A percentile compares a stretch with the other conserved stretches of the same genome.
These are phyloP conservation scores for Lavandula angustifolia DNA, from an alignment of 257 asterid species.

Conservation along the genomic window DNA sequence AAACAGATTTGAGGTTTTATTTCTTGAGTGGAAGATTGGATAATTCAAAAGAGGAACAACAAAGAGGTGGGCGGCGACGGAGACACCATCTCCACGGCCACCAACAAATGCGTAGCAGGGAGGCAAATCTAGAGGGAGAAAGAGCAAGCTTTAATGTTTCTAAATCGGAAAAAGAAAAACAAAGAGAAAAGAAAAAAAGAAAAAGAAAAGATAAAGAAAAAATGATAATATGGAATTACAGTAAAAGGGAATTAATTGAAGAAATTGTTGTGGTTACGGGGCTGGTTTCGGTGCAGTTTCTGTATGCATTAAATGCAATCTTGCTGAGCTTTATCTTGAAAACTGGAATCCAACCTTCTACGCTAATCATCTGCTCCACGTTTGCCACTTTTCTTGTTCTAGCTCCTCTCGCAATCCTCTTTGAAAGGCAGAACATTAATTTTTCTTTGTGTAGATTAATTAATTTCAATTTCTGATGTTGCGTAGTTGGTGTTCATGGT, in stretches of 20 bases:
- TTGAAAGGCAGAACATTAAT: conserved; percentile 55
- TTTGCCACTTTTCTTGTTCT: conserved; percentile 70
- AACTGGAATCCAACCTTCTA: conserved; percentile 60
- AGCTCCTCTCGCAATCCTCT: conserved; percentile 56
- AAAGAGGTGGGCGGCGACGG: background rate
- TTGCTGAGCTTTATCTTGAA: conserved; percentile 67
- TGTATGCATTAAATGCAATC: conserved; percentile 75
- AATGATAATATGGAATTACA: conserved; percentile 31
- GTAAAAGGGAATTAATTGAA: conserved; percentile 45
- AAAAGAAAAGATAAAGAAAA: conserved; percentile 2
- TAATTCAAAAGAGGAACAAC: background rate
- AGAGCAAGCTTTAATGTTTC: conserved; percentile 25
- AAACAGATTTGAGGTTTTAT: background rate
- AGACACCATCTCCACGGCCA: background rate
- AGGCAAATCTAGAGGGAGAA: conserved; percentile 12
- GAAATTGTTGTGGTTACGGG: conserved; percentile 58
- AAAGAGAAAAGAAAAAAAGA: conserved; percentile 25
- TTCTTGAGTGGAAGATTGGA: conserved; percentile 19
- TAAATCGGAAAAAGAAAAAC: background rate
- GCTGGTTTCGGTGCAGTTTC: conserved; percentile 62
- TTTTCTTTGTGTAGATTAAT: too few relatives aligned
- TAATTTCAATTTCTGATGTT: background rate
- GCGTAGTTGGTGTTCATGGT: background rate
- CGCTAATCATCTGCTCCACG: conserved; percentile 70
- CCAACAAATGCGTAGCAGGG: conserved; percentile 13